A percentile compares a stretch with the other conserved stretches of the same genome.
Conservation (phyloP, 2,329 filamentous ascomycete genomes). For the Colletotrichum magnum region DNA sequence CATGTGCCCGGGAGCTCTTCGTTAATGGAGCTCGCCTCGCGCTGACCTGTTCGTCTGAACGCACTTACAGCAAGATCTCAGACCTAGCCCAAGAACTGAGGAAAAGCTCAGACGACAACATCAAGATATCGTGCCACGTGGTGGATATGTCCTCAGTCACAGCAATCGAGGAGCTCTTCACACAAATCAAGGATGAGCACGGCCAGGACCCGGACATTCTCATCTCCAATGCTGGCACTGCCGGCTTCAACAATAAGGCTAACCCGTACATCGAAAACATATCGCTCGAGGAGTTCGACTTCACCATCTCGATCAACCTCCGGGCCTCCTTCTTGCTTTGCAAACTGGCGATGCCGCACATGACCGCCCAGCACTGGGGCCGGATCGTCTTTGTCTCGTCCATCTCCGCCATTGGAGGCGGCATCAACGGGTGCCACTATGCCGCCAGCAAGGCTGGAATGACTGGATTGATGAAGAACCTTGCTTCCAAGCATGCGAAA, state of each 20-base stretch:
- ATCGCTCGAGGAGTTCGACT: constrained; percentile 74
- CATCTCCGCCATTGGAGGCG: constrained; percentile 74
- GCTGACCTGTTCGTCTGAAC: constrained; percentile 63
- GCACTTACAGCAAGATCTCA: constrained; percentile 23
- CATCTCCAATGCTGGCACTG: constrained; percentile 72
- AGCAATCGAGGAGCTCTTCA: constrained; percentile 68
- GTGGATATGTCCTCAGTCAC: constrained; percentile 70
- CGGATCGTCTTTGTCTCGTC: constrained; percentile 75
- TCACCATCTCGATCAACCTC: constrained; percentile 73
- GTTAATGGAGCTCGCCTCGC: constrained; percentile 67
- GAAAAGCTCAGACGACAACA: neutral
- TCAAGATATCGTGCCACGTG: constrained; percentile 65
- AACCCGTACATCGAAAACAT: constrained; percentile 71
- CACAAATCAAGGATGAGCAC: constrained; percentile 67
- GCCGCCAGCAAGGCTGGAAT: constrained; percentile 74
- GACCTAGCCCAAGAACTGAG: constrained; percentile 16
- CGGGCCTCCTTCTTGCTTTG: constrained; percentile 73
- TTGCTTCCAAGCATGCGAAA: constrained; percentile 70
- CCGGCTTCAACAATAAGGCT: constrained; percentile 67
- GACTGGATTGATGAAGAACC: constrained; percentile 75
- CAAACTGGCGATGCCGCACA: constrained; percentile 72
- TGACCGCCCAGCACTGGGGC: constrained; percentile 73
- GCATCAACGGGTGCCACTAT: constrained; percentile 74
- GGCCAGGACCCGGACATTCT: constrained; percentile 72
- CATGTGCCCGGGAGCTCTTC: constrained; percentile 70